Evolutionary conservation across 805 yeast genomes (phyloP), one percentile per base, ranked within the genome.

Genomic region (Pichia nanzhaoensis): DNA sequence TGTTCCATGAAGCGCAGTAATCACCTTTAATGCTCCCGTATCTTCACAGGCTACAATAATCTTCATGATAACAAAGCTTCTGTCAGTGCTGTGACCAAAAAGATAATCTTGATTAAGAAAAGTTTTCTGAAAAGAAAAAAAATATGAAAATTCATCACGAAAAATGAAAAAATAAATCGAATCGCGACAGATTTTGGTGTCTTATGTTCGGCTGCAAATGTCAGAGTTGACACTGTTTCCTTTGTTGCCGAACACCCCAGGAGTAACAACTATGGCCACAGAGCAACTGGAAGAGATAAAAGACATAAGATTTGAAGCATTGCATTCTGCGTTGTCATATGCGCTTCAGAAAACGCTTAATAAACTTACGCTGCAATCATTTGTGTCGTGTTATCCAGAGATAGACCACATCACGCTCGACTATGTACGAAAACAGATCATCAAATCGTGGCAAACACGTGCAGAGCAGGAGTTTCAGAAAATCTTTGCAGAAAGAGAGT

Each of bases 1-100:
- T 0, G 91, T 82, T 0, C 90, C 91, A 42, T 72, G 66, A 17
- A 66, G 59, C 54, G 88, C 87, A 5, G 71, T 56, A 8, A 86
- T 66, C 57, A 81, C 88, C 42, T 82, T 83, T 44, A 82, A 52
- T 5, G 76, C 69, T 1, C 90, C 89, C 1, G 77, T 73, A 54
- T 84, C 90, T 49, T 77, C 84, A 16, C 85, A 75, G 35, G 87
- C 69, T 3, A 72, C 80, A 37, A 84, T 54, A 13, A 83, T 58
- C 61, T 74, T 81, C 91, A 84, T 82, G n/a, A n/a, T n/a, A n/a
- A n/a, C n/a, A n/a, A n/a, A n/a, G n/a, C n/a, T n/a, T n/a, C n/a
- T n/a, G n/a, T n/a, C n/a, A n/a, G n/a, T n/a, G n/a, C n/a, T n/a
- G n/a, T n/a, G n/a, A n/a, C n/a, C n/a, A n/a, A n/a, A n/a, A n/a